Evolutionary conservation across 2,329 filamentous ascomycete genomes (phyloP).

Genomic region (Ascochyta koolunga): DNA sequence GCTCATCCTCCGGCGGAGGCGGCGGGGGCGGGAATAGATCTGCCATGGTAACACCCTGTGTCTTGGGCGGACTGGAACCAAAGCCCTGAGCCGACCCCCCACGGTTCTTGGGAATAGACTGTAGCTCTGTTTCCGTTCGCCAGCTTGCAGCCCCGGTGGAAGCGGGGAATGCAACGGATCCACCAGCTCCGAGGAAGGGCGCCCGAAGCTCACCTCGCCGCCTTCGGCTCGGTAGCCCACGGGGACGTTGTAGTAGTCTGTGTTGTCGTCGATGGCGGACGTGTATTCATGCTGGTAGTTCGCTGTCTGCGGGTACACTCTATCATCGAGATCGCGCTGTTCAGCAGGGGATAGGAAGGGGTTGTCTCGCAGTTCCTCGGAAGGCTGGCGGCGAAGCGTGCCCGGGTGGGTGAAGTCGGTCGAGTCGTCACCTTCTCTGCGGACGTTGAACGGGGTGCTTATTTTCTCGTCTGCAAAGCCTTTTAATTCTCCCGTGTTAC

Average conservation of each 20-base stretch:
- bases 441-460: slow-evolving; percentile 29
- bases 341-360: slow-evolving; percentile 13
- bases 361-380: neutral
- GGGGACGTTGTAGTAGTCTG: slow-evolving; percentile 16
- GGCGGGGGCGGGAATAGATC: slow-evolving; percentile 22
- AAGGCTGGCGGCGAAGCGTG: slow-evolving; percentile 3
- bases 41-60: slow-evolving; percentile 13
- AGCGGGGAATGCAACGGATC: slow-evolving; percentile 7
- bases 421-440: slow-evolving; percentile 25
- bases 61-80: slow-evolving; percentile 13
- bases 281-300: slow-evolving; percentile 12
- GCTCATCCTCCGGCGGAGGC: slow-evolving; percentile 2
- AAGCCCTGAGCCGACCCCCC: too few species aligned
- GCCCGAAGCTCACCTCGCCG: neutral
- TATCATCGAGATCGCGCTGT: neutral
- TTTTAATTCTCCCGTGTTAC: slow-evolving; percentile 24
- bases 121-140: neutral
- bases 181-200: slow-evolving; percentile 21
- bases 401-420: neutral
- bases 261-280: slow-evolving; percentile 13
- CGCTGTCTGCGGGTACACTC: slow-evolving; percentile 16
- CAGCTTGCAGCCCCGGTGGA: neutral
- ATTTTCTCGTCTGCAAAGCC: slow-evolving; percentile 30
- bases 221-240: slow-evolving; percentile 16
- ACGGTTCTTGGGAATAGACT: neutral